Percentiles rank a stretch among this genome's conserved stretches.
Evolutionary conservation across 2,329 filamentous ascomycete genomes (phyloP).

Genomic region (Thermomyces lanuginosus): DNA sequence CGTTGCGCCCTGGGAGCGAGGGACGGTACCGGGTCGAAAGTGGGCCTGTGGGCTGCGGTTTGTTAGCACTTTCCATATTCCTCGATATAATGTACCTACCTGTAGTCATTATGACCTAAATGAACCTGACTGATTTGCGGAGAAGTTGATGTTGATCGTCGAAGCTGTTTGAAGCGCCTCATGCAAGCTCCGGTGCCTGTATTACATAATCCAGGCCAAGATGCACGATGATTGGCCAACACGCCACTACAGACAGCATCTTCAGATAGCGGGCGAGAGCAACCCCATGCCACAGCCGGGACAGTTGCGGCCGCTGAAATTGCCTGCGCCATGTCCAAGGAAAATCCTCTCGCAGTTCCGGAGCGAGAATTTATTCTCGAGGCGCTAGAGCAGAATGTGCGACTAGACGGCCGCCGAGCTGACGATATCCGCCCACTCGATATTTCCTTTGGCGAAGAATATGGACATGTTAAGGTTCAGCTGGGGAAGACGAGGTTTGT

Average conservation of each 20-base stretch:
- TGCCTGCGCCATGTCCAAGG: slow-evolving; percentile 57
- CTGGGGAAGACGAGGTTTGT: slow-evolving; percentile 75
- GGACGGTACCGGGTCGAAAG: slow-evolving; percentile 69
- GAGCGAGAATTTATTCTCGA: slow-evolving; percentile 75
- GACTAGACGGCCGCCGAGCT: slow-evolving; percentile 66
- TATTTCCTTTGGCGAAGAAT: slow-evolving; percentile 74
- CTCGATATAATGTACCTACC: slow-evolving; percentile 13
- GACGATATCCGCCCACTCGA: slow-evolving; percentile 65
- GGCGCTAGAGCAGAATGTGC: slow-evolving; percentile 63
- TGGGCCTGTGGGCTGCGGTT: slow-evolving; percentile 57
- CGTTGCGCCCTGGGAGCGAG: not conserved
- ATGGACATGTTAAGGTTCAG: slow-evolving; percentile 73
- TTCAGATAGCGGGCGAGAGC: no score
- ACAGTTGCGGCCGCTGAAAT: no score
- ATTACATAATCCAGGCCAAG: no score
- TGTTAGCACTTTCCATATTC: slow-evolving; percentile 9
- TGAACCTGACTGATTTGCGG: no score
- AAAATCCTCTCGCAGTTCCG: slow-evolving; percentile 76
- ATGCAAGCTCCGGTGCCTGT: no score
- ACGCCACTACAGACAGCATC: no score
- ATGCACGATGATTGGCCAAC: no score
- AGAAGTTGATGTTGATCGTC: no score
- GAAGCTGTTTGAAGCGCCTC: no score
- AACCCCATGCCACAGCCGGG: no score
- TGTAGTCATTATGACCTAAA: slow-evolving; percentile 24